These are phyloP conservation scores for Trypanosoma vivax DNA, from an alignment of 208 protist species.

Conservation along the genomic window DNA sequence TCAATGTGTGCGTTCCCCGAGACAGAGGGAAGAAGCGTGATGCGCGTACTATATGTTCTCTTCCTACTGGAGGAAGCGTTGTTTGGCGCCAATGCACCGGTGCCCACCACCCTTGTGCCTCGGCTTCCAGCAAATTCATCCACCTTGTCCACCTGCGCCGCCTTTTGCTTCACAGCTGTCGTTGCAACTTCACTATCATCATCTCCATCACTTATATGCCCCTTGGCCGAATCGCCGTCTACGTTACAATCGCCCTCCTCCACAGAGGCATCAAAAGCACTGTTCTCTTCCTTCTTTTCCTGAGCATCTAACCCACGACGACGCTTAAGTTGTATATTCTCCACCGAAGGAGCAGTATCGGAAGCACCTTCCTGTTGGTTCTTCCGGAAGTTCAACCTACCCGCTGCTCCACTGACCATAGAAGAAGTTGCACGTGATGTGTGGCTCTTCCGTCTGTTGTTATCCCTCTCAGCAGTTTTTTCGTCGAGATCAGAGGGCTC, in stretches of 20 bases:
- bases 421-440: neutral
- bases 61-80: neutral
- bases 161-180: neutral
- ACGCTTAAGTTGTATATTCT: constrained; percentile 45
- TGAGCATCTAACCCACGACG: constrained; percentile 32
- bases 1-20: constrained; percentile 7
- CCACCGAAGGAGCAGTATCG: constrained; percentile 22
- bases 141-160: neutral
- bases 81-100: neutral
- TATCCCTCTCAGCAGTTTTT: constrained; percentile 4
- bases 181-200: constrained; percentile 1
- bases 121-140: constrained; percentile 30
- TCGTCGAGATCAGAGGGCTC: constrained; percentile 11
- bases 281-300: constrained; percentile 2
- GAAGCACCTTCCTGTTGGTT: neutral
- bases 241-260: neutral
- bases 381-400: neutral
- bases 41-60: constrained; percentile 14
- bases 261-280: no score
- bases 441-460: constrained; percentile 1
- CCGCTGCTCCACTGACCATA: neutral
- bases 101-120: neutral
- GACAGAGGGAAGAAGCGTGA: constrained; percentile 21
- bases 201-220: constrained; percentile 2
- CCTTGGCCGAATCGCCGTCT: neutral